Evolutionary conservation across 805 yeast species (phyloP), one percentile per base, ranked within the genome.

Genomic region (Candida schatavii): DNA sequence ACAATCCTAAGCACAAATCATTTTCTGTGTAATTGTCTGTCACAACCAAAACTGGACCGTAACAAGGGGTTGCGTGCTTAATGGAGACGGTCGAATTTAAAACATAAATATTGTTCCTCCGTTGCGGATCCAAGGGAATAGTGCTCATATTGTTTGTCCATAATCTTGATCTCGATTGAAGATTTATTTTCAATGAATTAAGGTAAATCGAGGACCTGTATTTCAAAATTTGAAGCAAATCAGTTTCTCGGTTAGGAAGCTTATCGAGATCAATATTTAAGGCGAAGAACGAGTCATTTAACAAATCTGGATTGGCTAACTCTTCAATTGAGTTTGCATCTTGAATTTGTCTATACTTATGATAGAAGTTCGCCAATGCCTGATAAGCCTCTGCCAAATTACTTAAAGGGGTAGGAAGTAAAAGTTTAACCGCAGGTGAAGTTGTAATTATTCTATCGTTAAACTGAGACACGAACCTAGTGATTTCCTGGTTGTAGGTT

Each of bases 11-110:
- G 7, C 96, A 83, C 56, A 85, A 83, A 59, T 95, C 99, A 44
- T 83, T 86, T 37, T 88, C 96, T 69, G 96, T 81, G 57, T 91
- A 93, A 55, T 75, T 95, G 46, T 90, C 97, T 37, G 90, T 83
- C 1, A 82, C 79, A 26, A 87, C 80, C n/a, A 81, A 70, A 42
- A 80, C 88, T 0, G 99, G 99, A 0, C 98, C 98, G 31, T 81
- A 70, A 55, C 99, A 93, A 0, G 97, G 97, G 0, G 95, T 88
- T 0, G 95, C 85, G 31, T 88, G 85, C 52, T 83, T 84, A 6
- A 82, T 78, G 3, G 91, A 85, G 0, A 89, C 91, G 66, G 88
- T 78, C 1, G 96, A 85, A 54, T 85, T 88, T 19, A 91, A 66
- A 11, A 88, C 78, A 4, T 85, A 78, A 23, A 95, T 79, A 51